Percentiles rank a stretch among this genome's conserved stretches.
These are phyloP conservation scores for Prunus mongolica DNA, from an alignment of 306 rosid genomes.

Conservation along the genomic window DNA sequence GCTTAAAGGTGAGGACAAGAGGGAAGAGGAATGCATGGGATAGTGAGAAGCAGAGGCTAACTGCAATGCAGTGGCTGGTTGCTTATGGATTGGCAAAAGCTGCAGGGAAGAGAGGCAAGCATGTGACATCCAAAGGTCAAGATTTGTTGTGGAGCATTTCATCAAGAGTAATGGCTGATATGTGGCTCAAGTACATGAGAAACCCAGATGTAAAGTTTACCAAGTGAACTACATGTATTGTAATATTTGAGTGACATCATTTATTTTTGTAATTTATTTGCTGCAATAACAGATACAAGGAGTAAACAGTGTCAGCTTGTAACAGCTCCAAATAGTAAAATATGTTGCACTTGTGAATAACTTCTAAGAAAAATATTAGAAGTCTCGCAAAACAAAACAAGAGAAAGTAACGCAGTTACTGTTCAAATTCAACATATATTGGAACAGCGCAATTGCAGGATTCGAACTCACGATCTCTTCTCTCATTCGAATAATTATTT, in stretches of 20 bases:
- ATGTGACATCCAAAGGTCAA: slow-evolving; percentile 38
- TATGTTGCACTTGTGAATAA: neutral
- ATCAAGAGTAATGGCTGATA: slow-evolving; percentile 78
- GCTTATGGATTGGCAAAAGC: slow-evolving; percentile 73
- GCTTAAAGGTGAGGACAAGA: slow-evolving; percentile 55
- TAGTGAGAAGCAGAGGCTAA: slow-evolving; percentile 64
- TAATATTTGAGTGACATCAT: neutral
- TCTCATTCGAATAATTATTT: neutral
- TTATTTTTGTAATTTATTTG: neutral
- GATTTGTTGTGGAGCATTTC: slow-evolving; percentile 90
- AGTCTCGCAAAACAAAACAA: too few species aligned
- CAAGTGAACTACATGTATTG: slow-evolving; percentile 13
- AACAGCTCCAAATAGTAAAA: neutral
- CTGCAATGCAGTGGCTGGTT: slow-evolving; percentile 94
- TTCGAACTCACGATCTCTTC: too few species aligned
- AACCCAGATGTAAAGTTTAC: slow-evolving; percentile 80
- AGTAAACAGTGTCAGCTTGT: neutral
- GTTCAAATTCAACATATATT: neutral
- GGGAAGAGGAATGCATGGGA: slow-evolving; percentile 64
- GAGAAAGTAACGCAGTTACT: too few species aligned
- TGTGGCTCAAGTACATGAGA: slow-evolving; percentile 95
- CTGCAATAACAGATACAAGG: neutral
- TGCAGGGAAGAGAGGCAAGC: slow-evolving; percentile 59
- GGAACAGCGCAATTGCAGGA: neutral
- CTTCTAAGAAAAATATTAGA: neutral